These are phyloP conservation scores for Conticribra weissflogii DNA, from an alignment of 108 stramenopile species.

Conservation along the genomic window DNA sequence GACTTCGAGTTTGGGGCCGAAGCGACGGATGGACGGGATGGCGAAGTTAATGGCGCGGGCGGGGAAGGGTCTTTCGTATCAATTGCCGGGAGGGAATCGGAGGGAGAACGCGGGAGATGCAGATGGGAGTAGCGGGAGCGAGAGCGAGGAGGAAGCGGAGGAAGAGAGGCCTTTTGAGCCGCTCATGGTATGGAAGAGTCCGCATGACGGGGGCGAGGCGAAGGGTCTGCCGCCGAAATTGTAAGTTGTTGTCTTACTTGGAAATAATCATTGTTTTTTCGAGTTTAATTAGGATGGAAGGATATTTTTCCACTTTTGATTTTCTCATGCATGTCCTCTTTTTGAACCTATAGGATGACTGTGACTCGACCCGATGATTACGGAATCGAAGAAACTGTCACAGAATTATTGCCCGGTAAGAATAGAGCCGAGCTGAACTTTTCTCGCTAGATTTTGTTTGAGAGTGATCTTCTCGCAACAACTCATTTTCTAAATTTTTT, in stretches of 20 bases:
- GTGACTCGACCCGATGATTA: conserved; percentile 81
- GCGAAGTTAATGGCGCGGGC: conserved; percentile 72
- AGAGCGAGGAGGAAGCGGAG: conserved; percentile 62
- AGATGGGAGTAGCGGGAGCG: conserved; percentile 41
- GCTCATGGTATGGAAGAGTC: conserved; percentile 79
- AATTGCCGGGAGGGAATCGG: conserved; percentile 31
- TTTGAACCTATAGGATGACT: conserved; percentile 45
- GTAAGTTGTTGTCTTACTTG: conserved; percentile 61
- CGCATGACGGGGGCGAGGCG: conserved; percentile 78
- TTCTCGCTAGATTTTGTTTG: background rate
- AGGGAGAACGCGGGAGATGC: conserved; percentile 15
- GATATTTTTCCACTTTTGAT: too few species aligned
- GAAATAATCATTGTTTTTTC: too few species aligned
- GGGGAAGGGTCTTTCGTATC: conserved; percentile 67
- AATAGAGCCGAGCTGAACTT: too few species aligned
- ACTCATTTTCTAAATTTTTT: too few species aligned
- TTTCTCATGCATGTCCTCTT: background rate
- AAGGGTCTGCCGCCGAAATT: conserved; percentile 70
- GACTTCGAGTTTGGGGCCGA: conserved; percentile 60
- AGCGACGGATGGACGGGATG: conserved; percentile 78
- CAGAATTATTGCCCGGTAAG: conserved; percentile 47
- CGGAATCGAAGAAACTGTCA: conserved; percentile 82
- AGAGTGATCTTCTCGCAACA: too few species aligned
- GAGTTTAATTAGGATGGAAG: too few species aligned
- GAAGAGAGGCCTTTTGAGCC: conserved; percentile 81